A percentile compares a stretch with the other conserved stretches of the same genome.
Evolutionary conservation across 2,329 filamentous ascomycete species (phyloP).

Genomic region (Pestalotiopsis sp.): DNA sequence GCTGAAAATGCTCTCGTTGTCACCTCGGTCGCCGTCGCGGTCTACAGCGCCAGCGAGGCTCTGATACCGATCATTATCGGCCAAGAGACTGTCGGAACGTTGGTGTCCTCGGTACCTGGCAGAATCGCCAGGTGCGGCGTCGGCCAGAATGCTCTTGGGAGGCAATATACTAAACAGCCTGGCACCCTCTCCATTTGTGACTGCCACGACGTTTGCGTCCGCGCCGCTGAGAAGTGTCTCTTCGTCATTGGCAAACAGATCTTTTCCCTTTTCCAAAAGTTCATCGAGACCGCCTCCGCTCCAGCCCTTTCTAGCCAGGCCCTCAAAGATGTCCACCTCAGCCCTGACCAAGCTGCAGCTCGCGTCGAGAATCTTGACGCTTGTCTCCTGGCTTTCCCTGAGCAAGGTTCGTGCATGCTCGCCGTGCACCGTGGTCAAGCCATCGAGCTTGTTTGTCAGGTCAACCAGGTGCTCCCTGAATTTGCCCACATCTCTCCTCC

Average conservation of each 20-base stretch:
- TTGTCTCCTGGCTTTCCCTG: conserved; percentile 67
- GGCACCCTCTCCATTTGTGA: conserved; percentile 34
- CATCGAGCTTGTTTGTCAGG: conserved; percentile 64
- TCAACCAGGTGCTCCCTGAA: conserved; percentile 67
- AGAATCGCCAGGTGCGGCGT: conserved; percentile 42
- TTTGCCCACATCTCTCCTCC: conserved; percentile 60
- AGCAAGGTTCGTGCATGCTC: conserved; percentile 62
- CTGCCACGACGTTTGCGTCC: conserved; percentile 29
- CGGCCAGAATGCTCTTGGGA: conserved; percentile 64
- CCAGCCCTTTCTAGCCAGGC: conserved; percentile 69
- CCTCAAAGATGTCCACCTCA: conserved; percentile 72
- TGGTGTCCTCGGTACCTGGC: conserved; percentile 37
- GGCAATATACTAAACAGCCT: conserved; percentile 69
- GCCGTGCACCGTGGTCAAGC: conserved; percentile 61
- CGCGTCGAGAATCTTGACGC: conserved; percentile 63
- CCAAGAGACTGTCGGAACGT: conserved; percentile 58
- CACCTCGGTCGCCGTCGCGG: conserved; percentile 34
- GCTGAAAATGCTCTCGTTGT: conserved; percentile 56
- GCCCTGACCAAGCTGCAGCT: conserved; percentile 67
- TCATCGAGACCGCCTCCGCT: conserved; percentile 68
- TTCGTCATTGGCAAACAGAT: conserved; percentile 56
- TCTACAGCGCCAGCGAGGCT: conserved; percentile 55
- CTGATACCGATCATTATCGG: conserved; percentile 58
- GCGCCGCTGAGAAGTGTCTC: conserved; percentile 24
- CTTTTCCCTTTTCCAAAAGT: conserved; percentile 63